Conservation (phyloP, 805 yeast genomes). For the Blastobotrys parvus region DNA sequence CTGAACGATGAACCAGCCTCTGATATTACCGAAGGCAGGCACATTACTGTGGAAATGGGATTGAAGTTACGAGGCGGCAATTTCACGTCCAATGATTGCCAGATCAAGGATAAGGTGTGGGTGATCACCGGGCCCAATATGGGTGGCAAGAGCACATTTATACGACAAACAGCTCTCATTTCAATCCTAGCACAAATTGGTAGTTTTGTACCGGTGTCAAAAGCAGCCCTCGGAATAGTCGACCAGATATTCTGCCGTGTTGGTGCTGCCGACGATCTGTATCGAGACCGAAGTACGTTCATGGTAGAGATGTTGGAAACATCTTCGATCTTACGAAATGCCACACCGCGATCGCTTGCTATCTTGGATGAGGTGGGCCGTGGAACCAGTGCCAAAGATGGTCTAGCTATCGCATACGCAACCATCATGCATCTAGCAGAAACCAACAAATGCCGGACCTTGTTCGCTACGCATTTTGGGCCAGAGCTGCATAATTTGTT, state of each 20-base stretch:
- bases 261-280: conserved; percentile 72
- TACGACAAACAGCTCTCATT: conserved; percentile 60
- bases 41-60: conserved; percentile 78
- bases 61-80: conserved; percentile 39
- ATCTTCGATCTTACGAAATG: conserved; percentile 53
- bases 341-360: conserved; percentile 62
- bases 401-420: conserved; percentile 78
- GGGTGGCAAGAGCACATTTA: conserved; percentile 81
- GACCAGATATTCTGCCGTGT: conserved; percentile 74
- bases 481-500: conserved; percentile 41
- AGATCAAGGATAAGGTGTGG: conserved; percentile 33
- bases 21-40: conserved; percentile 61
- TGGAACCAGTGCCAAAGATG: conserved; percentile 81
- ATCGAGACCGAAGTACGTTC: conserved; percentile 75
- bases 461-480: conserved; percentile 90
- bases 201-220: conserved; percentile 59
- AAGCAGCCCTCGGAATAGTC: conserved; percentile 52
- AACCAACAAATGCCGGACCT: conserved; percentile 53
- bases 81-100: conserved; percentile 43
- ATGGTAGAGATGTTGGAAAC: conserved; percentile 93
- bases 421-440: conserved; percentile 48
- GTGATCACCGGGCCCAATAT: conserved; percentile 85
- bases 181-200: conserved; percentile 72
- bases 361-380: conserved; percentile 85
- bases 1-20: conserved; percentile 42